Evolutionary conservation across 2,329 filamentous ascomycete species (phyloP), one percentile per base, ranked within the genome.

Genomic region (Davidsoniella australis): DNA sequence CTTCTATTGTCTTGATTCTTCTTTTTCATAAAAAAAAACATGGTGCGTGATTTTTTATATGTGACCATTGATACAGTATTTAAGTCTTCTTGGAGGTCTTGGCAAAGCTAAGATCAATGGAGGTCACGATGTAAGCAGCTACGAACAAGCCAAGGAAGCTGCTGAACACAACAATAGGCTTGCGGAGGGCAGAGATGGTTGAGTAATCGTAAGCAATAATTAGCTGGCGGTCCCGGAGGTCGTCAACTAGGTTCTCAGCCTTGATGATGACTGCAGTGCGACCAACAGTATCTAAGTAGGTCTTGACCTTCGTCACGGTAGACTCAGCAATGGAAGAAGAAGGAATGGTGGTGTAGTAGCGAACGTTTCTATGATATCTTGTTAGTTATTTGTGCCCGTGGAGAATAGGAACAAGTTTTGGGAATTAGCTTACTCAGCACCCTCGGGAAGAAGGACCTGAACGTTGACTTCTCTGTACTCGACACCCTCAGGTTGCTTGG

Each of bases 261-360:
- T 81, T 83, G 59, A 98, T 72, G 46, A 75, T 80, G 53, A 98
- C 71, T 0, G 80, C 75, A 0, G 89, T 93, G 55, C 91, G 84
- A 54, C 91, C 91, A 29, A 89, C 59, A 0, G 91, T 96, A 64
- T 98, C 91, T 67, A 98, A 82, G 66, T 87, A 98, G 0, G 88
- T 95, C 64, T 80, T 81, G 67, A 91, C 77, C n/a, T 81, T 66
- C 55, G 73, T 75, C 16, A 78, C 62, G 1, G 63, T 62, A 23
- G 76, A 73, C 45, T 73, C 70, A 45, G 77, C 69, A 50, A 91
- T 70, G 38, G 73, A 68, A 5, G 69, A 69, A 17, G 65, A 62
- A 1, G 88, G 87, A 29, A 94, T 70, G 4, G 76, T 74, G 48
- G 86, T 86, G 55, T 76, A 70, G 60, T 81, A 88, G 62, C 83